Percentiles rank a stretch among this genome's conserved stretches.
Conservation (phyloP, 2,329 filamentous ascomycete genomes). For the Fusarium heterosporum region DNA sequence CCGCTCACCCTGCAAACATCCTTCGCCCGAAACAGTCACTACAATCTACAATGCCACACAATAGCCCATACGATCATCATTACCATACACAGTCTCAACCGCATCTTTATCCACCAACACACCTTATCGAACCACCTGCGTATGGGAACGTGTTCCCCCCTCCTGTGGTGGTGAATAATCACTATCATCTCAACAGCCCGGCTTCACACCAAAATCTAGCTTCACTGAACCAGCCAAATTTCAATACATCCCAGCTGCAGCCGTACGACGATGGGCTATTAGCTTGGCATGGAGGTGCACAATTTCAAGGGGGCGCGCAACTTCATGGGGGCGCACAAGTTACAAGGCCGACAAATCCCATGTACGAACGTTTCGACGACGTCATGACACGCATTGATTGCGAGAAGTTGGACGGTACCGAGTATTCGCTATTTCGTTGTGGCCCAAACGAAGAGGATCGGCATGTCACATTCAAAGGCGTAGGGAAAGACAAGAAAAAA, state of each 20-base stretch:
- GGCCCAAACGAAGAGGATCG: neutral
- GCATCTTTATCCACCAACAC: conserved; percentile 41
- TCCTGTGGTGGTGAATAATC: conserved; percentile 63
- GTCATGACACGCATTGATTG: conserved; percentile 79
- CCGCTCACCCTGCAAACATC: neutral
- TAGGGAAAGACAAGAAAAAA: conserved; percentile 36
- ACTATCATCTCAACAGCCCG: conserved; percentile 58
- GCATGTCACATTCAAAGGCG: conserved; percentile 15
- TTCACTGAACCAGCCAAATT: conserved; percentile 18
- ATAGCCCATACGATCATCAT: conserved; percentile 34
- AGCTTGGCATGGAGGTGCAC: conserved; percentile 55
- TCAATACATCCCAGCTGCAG: conserved; percentile 48
- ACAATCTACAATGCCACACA: conserved; percentile 21
- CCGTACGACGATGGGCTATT: conserved; percentile 59
- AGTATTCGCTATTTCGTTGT: conserved; percentile 65
- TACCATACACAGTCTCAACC: conserved; percentile 42
- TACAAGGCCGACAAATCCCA: conserved; percentile 58
- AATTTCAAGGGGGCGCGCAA: conserved; percentile 57
- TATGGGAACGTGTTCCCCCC: conserved; percentile 49
- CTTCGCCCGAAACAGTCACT: conserved; percentile 19
- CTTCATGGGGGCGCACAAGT: conserved; percentile 57
- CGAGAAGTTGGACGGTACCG: conserved; percentile 65
- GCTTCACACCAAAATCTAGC: conserved; percentile 9
- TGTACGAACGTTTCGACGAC: conserved; percentile 73
- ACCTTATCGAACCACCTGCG: conserved; percentile 40